Percentiles rank a stretch among this genome's conserved stretches.
These are phyloP conservation scores for Sporisorium scitamineum DNA, from an alignment of 1,284 basidiomycete species.

Conservation along the genomic window DNA sequence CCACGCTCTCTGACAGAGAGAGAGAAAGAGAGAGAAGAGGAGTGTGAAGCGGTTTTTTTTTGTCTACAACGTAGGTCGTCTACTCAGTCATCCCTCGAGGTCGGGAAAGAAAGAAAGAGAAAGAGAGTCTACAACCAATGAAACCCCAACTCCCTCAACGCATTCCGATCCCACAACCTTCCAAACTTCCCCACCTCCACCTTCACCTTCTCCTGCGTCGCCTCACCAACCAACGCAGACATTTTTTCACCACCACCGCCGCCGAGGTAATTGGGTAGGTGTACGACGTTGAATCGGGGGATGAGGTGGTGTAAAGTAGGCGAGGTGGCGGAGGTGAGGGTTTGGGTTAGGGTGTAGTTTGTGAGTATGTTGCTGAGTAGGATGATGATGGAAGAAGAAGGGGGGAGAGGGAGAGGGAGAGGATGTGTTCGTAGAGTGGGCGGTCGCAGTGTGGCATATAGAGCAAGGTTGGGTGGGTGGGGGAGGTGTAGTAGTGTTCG, in stretches of 20 bases:
- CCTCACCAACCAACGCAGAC: neutral
- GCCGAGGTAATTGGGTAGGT: constrained; percentile 23
- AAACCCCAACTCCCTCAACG: constrained; percentile 32
- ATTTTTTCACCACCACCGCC: constrained; percentile 1
- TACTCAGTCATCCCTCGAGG: no score
- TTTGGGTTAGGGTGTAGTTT: constrained; percentile 11
- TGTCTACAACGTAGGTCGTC: no score
- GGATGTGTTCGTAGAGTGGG: constrained; percentile 30
- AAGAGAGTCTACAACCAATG: constrained; percentile 23
- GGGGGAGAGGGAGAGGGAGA: constrained; percentile 16
- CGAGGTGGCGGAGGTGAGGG: neutral
- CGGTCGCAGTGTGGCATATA: constrained; percentile 53
- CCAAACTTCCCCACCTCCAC: neutral
- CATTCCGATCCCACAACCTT: constrained; percentile 23
- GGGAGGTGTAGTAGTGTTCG: constrained; percentile 8
- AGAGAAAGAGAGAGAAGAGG: no score
- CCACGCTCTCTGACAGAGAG: no score
- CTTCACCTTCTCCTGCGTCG: neutral
- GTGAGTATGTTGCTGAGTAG: constrained; percentile 30
- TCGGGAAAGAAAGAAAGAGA: no score
- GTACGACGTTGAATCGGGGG: neutral
- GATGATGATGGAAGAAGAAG: neutral
- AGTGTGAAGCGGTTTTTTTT: no score
- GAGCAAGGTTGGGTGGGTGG: constrained; percentile 10
- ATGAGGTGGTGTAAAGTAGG: constrained; percentile 8